phyloP scores from a whole-genome alignment of 192 early-diverging fungal genomes.

The Linnemannia schmuckeri region DNA sequence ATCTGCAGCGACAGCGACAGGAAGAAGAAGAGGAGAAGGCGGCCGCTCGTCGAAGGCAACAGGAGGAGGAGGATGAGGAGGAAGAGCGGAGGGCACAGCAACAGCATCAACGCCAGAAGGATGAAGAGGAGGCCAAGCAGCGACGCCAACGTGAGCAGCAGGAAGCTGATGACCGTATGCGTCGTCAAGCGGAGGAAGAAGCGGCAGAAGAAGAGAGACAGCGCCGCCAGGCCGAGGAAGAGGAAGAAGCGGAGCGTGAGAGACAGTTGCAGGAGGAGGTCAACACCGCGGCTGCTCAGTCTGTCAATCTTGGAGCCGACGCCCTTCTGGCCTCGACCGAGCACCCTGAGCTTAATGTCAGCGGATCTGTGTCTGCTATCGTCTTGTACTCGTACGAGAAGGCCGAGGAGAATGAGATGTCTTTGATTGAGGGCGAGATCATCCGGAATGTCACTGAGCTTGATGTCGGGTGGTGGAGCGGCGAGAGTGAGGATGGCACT shows the following conservation, averaged over 20 bases:
- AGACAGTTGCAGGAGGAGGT: conserved; percentile 34
- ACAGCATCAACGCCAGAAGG: conserved; percentile 6
- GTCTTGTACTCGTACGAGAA: conserved; percentile 87
- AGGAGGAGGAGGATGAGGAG: conserved; percentile 22
- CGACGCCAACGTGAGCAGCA: conserved; percentile 7
- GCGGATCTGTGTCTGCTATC: conserved; percentile 62
- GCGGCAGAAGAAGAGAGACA: conserved; percentile 29
- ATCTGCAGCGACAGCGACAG: neutral
- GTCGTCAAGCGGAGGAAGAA: conserved; percentile 22
- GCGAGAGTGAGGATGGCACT: conserved; percentile 78
- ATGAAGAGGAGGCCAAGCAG: conserved; percentile 3
- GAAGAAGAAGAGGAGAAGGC: conserved; percentile 17
- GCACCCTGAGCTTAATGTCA: conserved; percentile 12
- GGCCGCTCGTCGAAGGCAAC: neutral
- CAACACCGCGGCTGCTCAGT: conserved; percentile 16
- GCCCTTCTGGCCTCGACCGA: conserved; percentile 28
- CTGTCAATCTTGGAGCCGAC: conserved; percentile 30
- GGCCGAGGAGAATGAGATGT: conserved; percentile 88
- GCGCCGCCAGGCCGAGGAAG: conserved; percentile 52
- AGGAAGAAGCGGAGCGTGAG: conserved; percentile 21
- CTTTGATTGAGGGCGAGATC: conserved; percentile 85
- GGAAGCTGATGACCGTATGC: conserved; percentile 39
- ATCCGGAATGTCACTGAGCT: conserved; percentile 83
- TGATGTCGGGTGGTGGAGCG: conserved; percentile 96
- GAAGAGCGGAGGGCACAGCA: conserved; percentile 12